Evolutionary conservation across 169 alveolate species (phyloP), one percentile per base, ranked within the genome.

Genomic region (Plasmodium vivax): DNA sequence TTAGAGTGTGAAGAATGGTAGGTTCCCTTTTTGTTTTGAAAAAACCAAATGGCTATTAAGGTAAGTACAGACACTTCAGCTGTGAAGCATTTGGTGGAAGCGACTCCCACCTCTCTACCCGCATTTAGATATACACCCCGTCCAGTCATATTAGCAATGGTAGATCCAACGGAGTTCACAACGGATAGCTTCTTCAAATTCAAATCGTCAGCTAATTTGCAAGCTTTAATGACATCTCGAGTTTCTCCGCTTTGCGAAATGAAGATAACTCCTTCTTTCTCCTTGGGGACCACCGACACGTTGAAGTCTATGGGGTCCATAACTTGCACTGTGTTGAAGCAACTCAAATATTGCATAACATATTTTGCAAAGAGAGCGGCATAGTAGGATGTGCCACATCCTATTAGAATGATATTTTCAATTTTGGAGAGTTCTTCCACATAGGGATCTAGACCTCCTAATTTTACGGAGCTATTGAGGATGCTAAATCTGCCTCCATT

Each of bases 211-310:
- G 99, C 98, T 16, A 94, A 84, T 68, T 90, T 93, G 38, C 95
- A 93, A 14, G 98, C 98, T 43, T 96, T 97, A 23, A 98, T 96
- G 1, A 98, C 92, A 96, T 99, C 99, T 82, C 98, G 93, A 6
- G 99, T 99, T 96, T 99, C 99, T 8, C 99, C 99, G 43, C 99
- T 97, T 84, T 99, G 99, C 14, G 99, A 97, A 51, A 99, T 96
- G 36, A 98, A 97, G 34, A 98, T 96, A 54, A 97, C 97, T 32
- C 99, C 99, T 56, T 98, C 98, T 58, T 96, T 93, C 75, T 92
- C 93, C 34, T 92, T 90, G 8, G 97, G 96, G n/a, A 85, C 92
- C 6, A 95, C 81, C 74, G 95, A 93, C 47, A 96, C 96, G 43
- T 95, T 96, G 77, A 98, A 87, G 81, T 99, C 99, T 3, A 97